Evolutionary conservation across 108 stramenopile species (phyloP).

Genomic region (Pseudonitzschia delicatissima): DNA sequence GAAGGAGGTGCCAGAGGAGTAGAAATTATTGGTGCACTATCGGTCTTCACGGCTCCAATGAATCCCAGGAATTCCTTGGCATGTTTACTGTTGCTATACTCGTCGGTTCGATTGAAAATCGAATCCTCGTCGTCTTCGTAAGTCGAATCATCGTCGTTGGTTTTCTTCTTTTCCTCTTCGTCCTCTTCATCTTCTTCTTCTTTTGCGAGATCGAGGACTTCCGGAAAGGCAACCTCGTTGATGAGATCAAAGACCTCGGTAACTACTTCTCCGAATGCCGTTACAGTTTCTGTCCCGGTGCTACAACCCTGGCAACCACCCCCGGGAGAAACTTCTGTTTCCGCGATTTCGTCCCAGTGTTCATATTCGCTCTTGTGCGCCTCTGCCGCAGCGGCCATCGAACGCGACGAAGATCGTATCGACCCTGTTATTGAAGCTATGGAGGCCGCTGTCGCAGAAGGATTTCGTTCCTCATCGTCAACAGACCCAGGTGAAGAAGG

Average conservation of each 20-base stretch:
- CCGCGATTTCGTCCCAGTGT: background rate
- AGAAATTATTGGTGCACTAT: background rate
- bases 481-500: too few relatives aligned
- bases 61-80: background rate
- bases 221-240: conserved; percentile 7
- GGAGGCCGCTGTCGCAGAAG: too few relatives aligned
- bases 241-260: conserved; percentile 9
- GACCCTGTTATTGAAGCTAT: too few relatives aligned
- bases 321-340: background rate
- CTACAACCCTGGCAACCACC: background rate
- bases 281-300: background rate
- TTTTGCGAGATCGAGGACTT: background rate
- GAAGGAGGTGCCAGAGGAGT: background rate
- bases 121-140: background rate
- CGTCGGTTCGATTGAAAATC: background rate
- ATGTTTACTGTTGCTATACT: background rate
- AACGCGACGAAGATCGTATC: too few relatives aligned
- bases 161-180: background rate
- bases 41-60: background rate
- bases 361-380: background rate
- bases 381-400: background rate
- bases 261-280: background rate
- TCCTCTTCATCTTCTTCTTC: background rate
- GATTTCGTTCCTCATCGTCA: too few relatives aligned
- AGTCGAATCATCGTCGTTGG: background rate